Conservation (phyloP, 148 eudicot genomes). For the Talinum fruticosum region DNA sequence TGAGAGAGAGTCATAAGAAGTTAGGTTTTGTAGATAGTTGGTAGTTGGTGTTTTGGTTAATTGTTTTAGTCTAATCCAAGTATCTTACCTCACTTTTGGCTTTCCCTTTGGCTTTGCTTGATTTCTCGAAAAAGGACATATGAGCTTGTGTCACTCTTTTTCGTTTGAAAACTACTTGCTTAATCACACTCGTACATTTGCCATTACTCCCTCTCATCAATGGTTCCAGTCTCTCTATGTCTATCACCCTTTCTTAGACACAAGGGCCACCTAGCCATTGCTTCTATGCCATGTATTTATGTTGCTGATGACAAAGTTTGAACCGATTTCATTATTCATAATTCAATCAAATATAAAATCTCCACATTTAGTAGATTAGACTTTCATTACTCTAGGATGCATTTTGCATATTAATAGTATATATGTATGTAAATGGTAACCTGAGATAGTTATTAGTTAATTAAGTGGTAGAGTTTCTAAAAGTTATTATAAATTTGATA, state of each 20-base stretch:
- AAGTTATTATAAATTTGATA: no score
- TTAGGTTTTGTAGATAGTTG: neutral
- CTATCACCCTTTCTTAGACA: no score
- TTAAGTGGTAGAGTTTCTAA: no score
- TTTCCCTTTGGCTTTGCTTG: neutral
- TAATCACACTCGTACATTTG: neutral
- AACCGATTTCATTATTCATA: neutral
- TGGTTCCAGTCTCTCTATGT: no score
- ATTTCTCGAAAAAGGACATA: neutral
- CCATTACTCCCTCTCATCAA: no score
- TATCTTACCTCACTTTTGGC: neutral
- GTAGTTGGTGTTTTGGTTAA: neutral
- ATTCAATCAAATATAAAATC: no score
- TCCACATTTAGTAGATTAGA: no score
- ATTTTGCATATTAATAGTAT: no score
- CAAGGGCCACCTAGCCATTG: neutral
- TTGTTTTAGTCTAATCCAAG: neutral
- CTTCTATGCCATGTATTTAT: neutral
- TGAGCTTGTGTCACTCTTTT: neutral
- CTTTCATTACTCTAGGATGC: no score
- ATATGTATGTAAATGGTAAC: no score
- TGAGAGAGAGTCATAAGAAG: no score
- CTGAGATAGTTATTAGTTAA: no score
- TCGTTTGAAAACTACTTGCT: neutral
- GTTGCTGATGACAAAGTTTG: neutral